Evolutionary conservation across 2,329 filamentous ascomycete genomes (phyloP), one percentile per base, ranked within the genome.

Genomic region (Penicillium sp.): DNA sequence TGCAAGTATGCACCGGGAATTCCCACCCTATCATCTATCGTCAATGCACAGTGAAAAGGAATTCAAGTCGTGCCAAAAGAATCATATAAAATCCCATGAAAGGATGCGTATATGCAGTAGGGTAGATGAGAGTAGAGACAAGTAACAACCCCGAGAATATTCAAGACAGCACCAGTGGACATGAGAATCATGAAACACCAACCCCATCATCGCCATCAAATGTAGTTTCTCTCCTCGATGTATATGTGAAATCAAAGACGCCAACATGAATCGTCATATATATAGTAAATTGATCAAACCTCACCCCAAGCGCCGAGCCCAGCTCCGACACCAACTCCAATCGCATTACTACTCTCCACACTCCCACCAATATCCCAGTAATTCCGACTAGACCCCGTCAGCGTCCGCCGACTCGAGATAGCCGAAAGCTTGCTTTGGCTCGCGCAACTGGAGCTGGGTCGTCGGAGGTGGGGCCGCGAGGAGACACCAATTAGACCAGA

Each of bases 341-440:
- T 81, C 54, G 84, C 76, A 56, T 84, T 88, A 3, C 86, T 86
- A 47, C 87, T 91, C 1, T 87, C 88, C 23, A 89, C 80, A 60
- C 84, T 90, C 5, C 83, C 87, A 24, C 89, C 89, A 57, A 95
- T 82, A 67, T 95, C 91, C 91, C 91, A 96, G 69, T 95, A 96
- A 66, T 95, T 89, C 46, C 89, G 76, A 40, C 84, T 88, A 39
- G 87, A 91, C 29, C 82, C 80, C 3, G 73, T 72, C 47, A 76
- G 58, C 0, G 70, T 72, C 45, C 80, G 76, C 61, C 79, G 78
- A 33, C 82, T 84, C 29, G 82, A 88, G 59, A 85, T 83, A 66
- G 81, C 84, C 15, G 83, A 88, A 60, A 86, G 82, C 68, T 86
- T 85, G 6, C 88, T 95, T 71, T 95, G 89, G 65, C 88, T 95